Conservation (phyloP, 192 early-diverging fungal genomes). For the Podila verticillata region DNA sequence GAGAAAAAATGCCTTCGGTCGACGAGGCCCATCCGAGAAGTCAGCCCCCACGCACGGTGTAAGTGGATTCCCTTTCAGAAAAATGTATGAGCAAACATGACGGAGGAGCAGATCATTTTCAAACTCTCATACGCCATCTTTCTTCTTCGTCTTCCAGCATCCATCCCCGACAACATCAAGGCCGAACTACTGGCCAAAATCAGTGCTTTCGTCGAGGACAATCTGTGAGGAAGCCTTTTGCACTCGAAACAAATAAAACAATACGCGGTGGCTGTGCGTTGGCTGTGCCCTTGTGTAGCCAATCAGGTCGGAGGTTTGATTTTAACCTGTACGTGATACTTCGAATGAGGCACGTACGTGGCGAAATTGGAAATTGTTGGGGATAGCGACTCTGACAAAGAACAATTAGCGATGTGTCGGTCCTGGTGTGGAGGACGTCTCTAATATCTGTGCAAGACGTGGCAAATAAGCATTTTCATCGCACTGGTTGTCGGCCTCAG, state of each 20-base stretch:
- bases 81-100: not conserved
- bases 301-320: not conserved
- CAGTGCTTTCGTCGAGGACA: conserved; percentile 41
- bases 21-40: conserved; percentile 48
- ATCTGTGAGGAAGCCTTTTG: conserved; percentile 4
- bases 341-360: not conserved
- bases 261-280: not conserved
- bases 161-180: conserved; percentile 44
- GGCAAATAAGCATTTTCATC: not conserved
- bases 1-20: conserved; percentile 24
- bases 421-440: conserved; percentile 1
- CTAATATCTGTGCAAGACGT: not conserved
- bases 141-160: not conserved
- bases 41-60: conserved; percentile 43
- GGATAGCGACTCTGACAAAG: not conserved
- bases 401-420: not conserved
- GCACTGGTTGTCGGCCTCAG: too few relatives aligned
- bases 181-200: conserved; percentile 32
- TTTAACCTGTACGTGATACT: not conserved
- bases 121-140: not conserved
- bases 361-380: not conserved
- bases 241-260: not conserved
- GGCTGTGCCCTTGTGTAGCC: not conserved
- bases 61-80: not conserved
- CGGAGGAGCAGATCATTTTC: too few relatives aligned